Conservation (phyloP, 148 eudicot genomes). For the Silene conica region DNA sequence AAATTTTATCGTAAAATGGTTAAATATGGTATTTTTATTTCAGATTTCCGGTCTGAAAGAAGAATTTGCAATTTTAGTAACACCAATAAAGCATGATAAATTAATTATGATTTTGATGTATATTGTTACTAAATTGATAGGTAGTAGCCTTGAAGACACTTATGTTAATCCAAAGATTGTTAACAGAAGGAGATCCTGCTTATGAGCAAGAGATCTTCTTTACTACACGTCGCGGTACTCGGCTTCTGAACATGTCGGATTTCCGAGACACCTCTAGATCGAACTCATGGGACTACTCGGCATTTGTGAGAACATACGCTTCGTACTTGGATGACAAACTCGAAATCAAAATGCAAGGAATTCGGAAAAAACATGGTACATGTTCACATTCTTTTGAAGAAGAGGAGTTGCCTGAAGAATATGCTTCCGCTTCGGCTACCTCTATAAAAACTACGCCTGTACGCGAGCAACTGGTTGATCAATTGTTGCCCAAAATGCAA, state of each 20-base stretch:
- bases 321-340: slow-evolving; percentile 67
- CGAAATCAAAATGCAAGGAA: slow-evolving; percentile 60
- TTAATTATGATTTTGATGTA: background rate
- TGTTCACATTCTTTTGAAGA: slow-evolving; percentile 22
- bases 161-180: slow-evolving; percentile 60
- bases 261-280: slow-evolving; percentile 57
- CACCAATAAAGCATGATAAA: background rate
- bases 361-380: slow-evolving; percentile 25
- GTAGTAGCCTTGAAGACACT: slow-evolving; percentile 79
- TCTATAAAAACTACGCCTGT: slow-evolving; percentile 29
- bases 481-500: slow-evolving; percentile 42
- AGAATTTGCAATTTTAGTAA: no score
- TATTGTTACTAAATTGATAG: slow-evolving; percentile 6
- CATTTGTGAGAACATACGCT: slow-evolving; percentile 68
- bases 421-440: slow-evolving; percentile 13
- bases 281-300: slow-evolving; percentile 74
- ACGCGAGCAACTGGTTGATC: slow-evolving; percentile 37
- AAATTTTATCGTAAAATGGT: no score
- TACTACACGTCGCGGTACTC: slow-evolving; percentile 79
- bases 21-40: no score
- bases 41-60: no score
- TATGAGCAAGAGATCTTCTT: slow-evolving; percentile 78
- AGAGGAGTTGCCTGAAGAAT: slow-evolving; percentile 18
- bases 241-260: slow-evolving; percentile 74
- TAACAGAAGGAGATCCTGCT: slow-evolving; percentile 65